These are phyloP conservation scores for Crithidia brevicula DNA, from an alignment of 208 protist species.

Conservation along the genomic window DNA sequence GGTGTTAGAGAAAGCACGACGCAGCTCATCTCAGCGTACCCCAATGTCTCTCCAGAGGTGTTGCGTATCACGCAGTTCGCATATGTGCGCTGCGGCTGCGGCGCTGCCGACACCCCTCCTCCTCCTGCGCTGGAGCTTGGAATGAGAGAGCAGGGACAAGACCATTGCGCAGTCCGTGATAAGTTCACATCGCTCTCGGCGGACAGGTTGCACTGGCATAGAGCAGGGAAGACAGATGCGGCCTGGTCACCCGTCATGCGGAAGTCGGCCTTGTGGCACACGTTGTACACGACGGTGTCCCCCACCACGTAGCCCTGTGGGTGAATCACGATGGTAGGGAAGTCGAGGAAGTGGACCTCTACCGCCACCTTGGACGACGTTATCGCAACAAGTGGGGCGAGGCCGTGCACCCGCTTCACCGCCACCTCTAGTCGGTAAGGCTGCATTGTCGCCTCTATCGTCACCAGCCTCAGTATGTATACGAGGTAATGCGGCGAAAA, in stretches of 20 bases:
- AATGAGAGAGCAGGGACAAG: slow-evolving; percentile 21
- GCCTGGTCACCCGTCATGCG: slow-evolving; percentile 43
- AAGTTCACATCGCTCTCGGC: slow-evolving; percentile 4
- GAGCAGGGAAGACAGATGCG: slow-evolving; percentile 40
- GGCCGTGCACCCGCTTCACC: slow-evolving; percentile 62
- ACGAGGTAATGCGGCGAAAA: too few relatives aligned
- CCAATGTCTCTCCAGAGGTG: slow-evolving; percentile 46
- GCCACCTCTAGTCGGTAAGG: slow-evolving; percentile 77
- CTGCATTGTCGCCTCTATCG: slow-evolving; percentile 9
- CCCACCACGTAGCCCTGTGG: slow-evolving; percentile 38
- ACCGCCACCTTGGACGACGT: slow-evolving; percentile 27
- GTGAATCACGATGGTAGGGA: slow-evolving; percentile 66
- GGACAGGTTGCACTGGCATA: slow-evolving; percentile 59
- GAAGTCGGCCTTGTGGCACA: slow-evolving; percentile 86
- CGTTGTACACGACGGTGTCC: slow-evolving; percentile 63
- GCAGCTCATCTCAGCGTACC: slow-evolving; percentile 83
- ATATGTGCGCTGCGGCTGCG: slow-evolving; percentile 29
- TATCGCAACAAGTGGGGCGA: slow-evolving; percentile 30
- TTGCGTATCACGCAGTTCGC: slow-evolving; percentile 57
- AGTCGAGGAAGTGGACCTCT: slow-evolving; percentile 67
- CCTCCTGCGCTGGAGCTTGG: background rate
- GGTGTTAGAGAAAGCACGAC: slow-evolving; percentile 41
- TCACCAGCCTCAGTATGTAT: too few relatives aligned
- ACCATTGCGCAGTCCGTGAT: slow-evolving; percentile 4
- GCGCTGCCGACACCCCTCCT: too few relatives aligned